Percentiles rank a stretch among this genome's conserved stretches.
These are phyloP conservation scores for Mollisiaceae sp. DNA, from an alignment of 2,329 filamentous ascomycete genomes.

Conservation along the genomic window DNA sequence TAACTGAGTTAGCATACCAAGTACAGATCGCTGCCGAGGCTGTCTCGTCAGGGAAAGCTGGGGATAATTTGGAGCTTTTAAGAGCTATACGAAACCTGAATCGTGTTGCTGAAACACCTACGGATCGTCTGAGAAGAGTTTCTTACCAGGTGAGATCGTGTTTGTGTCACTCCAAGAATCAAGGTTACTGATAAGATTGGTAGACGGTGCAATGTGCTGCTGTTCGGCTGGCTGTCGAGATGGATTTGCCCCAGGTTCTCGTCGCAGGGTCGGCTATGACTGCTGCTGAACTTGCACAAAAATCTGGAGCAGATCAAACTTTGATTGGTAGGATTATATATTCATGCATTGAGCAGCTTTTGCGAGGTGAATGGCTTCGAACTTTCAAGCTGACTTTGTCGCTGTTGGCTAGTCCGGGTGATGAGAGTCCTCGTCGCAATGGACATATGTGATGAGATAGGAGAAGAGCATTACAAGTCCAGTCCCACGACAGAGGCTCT, in stretches of 20 bases:
- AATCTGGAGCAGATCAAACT: conserved; percentile 9
- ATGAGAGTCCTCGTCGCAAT: conserved; percentile 25
- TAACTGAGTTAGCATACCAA: conserved; percentile 12
- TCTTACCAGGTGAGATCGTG: conserved; percentile 13
- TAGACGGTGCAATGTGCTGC: conserved; percentile 21
- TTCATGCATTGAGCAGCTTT: not conserved
- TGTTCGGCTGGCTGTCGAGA: conserved; percentile 23
- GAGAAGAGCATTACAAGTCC: conserved; percentile 21
- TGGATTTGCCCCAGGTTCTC: conserved; percentile 19
- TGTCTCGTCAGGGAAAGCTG: conserved; percentile 2
- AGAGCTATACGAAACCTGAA: conserved; percentile 21
- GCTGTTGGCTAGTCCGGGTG: conserved; percentile 15
- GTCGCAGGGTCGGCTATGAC: conserved; percentile 13
- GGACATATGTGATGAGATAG: conserved; percentile 21
- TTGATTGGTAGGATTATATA: conserved; percentile 12
- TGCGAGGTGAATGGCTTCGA: not conserved
- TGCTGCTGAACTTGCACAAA: conserved; percentile 21
- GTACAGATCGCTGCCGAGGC: conserved; percentile 19
- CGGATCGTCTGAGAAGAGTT: conserved; percentile 19
- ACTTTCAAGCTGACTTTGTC: not conserved
- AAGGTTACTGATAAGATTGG: not conserved
- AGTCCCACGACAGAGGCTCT: conserved; percentile 18
- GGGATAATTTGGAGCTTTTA: conserved; percentile 12
- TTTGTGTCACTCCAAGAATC: not conserved
- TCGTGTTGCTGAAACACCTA: conserved; percentile 19